Evolutionary conservation across 805 yeast species (phyloP), one percentile per base, ranked within the genome.

Genomic region (Blastobotrys americana): DNA sequence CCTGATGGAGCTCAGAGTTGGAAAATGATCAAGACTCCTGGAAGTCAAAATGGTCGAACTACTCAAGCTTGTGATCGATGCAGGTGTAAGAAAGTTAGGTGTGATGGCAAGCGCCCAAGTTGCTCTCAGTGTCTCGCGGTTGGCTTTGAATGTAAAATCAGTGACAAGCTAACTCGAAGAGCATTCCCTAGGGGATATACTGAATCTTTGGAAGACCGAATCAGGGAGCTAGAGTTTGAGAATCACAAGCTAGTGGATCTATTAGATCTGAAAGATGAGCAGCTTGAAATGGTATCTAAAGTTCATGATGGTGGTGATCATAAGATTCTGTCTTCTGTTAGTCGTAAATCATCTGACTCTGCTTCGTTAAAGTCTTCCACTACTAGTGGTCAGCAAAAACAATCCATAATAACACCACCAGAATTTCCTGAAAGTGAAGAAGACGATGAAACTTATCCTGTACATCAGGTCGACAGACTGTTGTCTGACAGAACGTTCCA

Each of bases 51-150:
- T 0, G 81, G 78, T 46, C 66, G 96, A 45, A 84, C 84, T 2
- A 89, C 95, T 0, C 96, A 87, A 59, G 95, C 95, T 0, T 87
- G 96, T 63, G 96, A 87, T 59, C 66, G 97, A 41, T 88, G 96
- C 58, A 68, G 96, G 41, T 77, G 84, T 40, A 84, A 84, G 57
- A 84, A 61, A 55, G 56, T 63, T 42, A 75, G 80, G 46, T 84
- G 94, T 66, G 90, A 84, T 54, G 93, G 93, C 1, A 73, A 75
- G 45, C 56, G 72, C 22, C 73, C 77, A 3, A 78, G 75, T 53
- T 88, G 97, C 60, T 76, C 90, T 0, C 82, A 84, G 48, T 88
- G 97, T 68, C 80, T 78, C 9, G 73, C 79, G 4, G 93, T 85
- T 3, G 96, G 96, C 2, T 74, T 88, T 46, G 90, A 85, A 51